Conservation (phyloP, 139 green algal species). For the Chlorella sorokiniana region DNA sequence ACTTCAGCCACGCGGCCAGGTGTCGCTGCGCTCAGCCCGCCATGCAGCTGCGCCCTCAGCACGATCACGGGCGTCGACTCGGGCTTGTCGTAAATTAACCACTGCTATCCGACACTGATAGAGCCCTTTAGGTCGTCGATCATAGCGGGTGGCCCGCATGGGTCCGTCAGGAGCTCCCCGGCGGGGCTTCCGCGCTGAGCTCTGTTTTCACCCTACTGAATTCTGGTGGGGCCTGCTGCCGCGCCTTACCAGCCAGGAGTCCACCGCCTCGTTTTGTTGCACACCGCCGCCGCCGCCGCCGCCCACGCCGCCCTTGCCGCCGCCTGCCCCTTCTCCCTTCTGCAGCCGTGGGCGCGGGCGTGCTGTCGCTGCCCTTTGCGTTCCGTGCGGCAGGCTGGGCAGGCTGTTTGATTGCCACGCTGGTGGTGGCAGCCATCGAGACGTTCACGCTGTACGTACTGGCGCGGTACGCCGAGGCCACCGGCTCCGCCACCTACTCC, state of each 20-base stretch:
- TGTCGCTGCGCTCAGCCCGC: too few relatives aligned
- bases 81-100: too few relatives aligned
- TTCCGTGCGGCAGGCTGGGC: slow-evolving; percentile 67
- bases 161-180: background rate
- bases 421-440: slow-evolving; percentile 52
- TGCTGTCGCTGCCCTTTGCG: slow-evolving; percentile 76
- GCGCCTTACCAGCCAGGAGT: background rate
- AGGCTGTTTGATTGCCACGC: slow-evolving; percentile 58
- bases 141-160: too few relatives aligned
- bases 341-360: slow-evolving; percentile 69
- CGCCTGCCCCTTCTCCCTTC: background rate
- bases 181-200: background rate
- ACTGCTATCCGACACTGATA: too few relatives aligned
- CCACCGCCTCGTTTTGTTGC: background rate
- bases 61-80: background rate
- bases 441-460: slow-evolving; percentile 79
- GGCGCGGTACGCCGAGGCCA: slow-evolving; percentile 54
- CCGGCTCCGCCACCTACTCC: slow-evolving; percentile 53
- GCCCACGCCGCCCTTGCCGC: background rate
- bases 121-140: background rate
- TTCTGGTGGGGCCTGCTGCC: slow-evolving; percentile 8
- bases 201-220: slow-evolving; percentile 60
- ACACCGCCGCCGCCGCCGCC: background rate
- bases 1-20: too few relatives aligned
- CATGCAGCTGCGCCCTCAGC: too few relatives aligned